Percentiles rank a stretch among this genome's conserved stretches.
Evolutionary conservation across 2,329 filamentous ascomycete genomes (phyloP).

Genomic region (Aspergillus sergii): DNA sequence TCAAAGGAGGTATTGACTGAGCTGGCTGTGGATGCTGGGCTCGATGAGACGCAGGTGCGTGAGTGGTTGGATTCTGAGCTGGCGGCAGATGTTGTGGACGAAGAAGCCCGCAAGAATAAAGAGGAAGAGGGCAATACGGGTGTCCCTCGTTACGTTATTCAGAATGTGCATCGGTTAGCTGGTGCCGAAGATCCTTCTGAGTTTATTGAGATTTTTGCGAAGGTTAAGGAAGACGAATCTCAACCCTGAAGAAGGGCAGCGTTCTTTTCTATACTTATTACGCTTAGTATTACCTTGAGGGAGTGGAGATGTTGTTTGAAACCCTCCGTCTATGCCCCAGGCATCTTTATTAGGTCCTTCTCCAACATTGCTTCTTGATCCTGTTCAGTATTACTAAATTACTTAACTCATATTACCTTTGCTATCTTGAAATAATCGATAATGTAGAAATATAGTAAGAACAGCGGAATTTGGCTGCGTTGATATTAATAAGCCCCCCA

Average conservation of each 20-base stretch:
- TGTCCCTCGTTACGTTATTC: slow-evolving; percentile 14
- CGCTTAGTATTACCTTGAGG: too few relatives aligned
- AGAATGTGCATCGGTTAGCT: neutral
- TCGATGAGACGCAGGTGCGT: slow-evolving; percentile 19
- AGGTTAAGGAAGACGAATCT: neutral
- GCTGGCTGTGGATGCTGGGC: slow-evolving; percentile 23
- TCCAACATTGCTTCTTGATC: too few relatives aligned
- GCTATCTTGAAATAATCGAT: too few relatives aligned
- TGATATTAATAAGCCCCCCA: neutral
- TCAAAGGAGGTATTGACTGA: slow-evolving; percentile 22
- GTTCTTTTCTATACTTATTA: neutral
- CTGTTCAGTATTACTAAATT: too few relatives aligned
- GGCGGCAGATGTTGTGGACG: slow-evolving; percentile 41
- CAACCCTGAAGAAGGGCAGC: neutral
- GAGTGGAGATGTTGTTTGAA: too few relatives aligned
- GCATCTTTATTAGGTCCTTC: too few relatives aligned
- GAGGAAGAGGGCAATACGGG: slow-evolving; percentile 9
- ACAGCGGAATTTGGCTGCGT: neutral
- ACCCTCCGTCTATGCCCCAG: too few relatives aligned
- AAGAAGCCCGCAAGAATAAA: slow-evolving; percentile 33
- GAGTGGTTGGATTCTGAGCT: slow-evolving; percentile 20
- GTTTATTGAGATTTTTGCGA: neutral
- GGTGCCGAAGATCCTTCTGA: neutral
- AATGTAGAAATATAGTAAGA: too few relatives aligned
- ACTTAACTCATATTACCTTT: too few relatives aligned